Conservation (phyloP, 2,329 filamentous ascomycete genomes). For the Tothia fuscella region DNA sequence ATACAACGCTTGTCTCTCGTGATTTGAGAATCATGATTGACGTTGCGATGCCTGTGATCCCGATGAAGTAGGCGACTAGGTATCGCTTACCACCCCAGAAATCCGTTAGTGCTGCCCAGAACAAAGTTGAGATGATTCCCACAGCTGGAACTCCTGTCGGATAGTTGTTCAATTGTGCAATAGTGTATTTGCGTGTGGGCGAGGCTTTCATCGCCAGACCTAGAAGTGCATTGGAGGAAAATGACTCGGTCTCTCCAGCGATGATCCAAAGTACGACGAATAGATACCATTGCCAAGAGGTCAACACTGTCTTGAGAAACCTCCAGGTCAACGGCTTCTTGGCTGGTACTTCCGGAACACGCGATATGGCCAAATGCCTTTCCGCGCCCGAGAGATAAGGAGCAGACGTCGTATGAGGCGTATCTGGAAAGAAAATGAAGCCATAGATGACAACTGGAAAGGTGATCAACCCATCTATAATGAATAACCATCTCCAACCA, state of each 20-base stretch:
- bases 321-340: slow-evolving; percentile 33
- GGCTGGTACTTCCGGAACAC: slow-evolving; percentile 32
- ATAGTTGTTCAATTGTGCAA: slow-evolving; percentile 41
- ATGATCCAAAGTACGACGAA: slow-evolving; percentile 58
- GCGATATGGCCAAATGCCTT: slow-evolving; percentile 30
- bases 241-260: slow-evolving; percentile 59
- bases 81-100: slow-evolving; percentile 51
- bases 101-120: slow-evolving; percentile 59
- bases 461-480: slow-evolving; percentile 43
- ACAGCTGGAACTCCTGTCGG: slow-evolving; percentile 42
- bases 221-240: slow-evolving; percentile 50
- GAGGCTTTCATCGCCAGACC: slow-evolving; percentile 39
- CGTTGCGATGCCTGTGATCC: slow-evolving; percentile 49
- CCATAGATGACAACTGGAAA: slow-evolving; percentile 45
- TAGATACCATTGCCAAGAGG: slow-evolving; percentile 53
- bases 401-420: slow-evolving; percentile 30
- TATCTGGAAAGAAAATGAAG: slow-evolving; percentile 35
- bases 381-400: slow-evolving; percentile 31
- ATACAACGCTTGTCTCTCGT: slow-evolving; percentile 41
- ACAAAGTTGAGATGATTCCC: slow-evolving; percentile 45
- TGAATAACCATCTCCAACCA: slow-evolving; percentile 40
- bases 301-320: slow-evolving; percentile 45
- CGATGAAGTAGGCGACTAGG: slow-evolving; percentile 56
- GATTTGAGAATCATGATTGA: slow-evolving; percentile 48
- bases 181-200: slow-evolving; percentile 32